Base-by-base conservation (phyloP, 768 basidiomycete genomes). In the Naematelia encephala region DNA sequence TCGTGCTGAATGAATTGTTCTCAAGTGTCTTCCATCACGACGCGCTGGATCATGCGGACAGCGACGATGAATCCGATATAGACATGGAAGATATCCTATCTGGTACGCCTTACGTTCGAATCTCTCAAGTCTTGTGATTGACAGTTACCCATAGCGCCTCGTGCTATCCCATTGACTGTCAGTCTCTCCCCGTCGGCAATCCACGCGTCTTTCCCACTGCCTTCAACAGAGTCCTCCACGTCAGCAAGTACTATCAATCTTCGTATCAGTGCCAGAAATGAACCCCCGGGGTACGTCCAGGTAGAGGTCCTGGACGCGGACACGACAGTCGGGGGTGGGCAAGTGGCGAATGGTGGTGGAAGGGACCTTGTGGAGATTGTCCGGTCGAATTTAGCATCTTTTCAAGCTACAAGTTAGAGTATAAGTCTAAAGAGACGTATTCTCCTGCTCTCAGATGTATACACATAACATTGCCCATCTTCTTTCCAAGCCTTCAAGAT, bases 1-100 rank as follows among this genome's bases (percentile, higher is more conserved):
- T 62, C 8, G 28, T 64, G 44, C 56, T 70, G 26, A 70, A 70
- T 25, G 42, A 54, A 25, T 25, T 65, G 23, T 67, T 70, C 57
- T 22, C 4, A 5, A 42, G 59, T 10, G 51, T 69, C 25, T 66
- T 63, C 49, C 48, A 54, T n/a, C 12, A 3, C 8, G 60, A 51
- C 12, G 44, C 30, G 0, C 13, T 50, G 26, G 58, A 57, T 22
- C 52, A 47, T 22, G 34, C 29, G 12, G 58, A 50, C 5, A 54
- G 48, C 3, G 53, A 51, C 14, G 54, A 54, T n/a, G 39, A 54
- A 13, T 56, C 52, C n/a, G 59, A 61, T 34, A 29, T 63, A 14
- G 27, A 12, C 22, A 50, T 22, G 45, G 61, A 63, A 30, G 23
- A 49, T 22, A 19, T 55, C 1, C 26, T 66, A 19, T 44, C 49